A percentile compares a stretch with the other conserved stretches of the same genome.
Evolutionary conservation across 192 early-diverging fungal species (phyloP).

Genomic region (Rhizophagus clarus): DNA sequence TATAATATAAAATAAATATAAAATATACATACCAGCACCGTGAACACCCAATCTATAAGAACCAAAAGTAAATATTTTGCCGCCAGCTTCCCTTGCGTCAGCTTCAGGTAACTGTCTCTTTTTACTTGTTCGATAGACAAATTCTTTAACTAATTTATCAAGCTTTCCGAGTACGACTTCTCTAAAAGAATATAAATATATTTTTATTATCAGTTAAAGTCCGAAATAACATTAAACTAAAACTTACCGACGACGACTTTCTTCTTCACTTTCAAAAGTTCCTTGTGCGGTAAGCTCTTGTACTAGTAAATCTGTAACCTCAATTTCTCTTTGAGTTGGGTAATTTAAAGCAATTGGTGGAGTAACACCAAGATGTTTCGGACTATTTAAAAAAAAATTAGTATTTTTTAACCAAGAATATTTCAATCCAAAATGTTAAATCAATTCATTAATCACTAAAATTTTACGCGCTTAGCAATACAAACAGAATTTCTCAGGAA

Average conservation of each 20-base stretch:
- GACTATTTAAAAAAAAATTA: constrained; percentile 4
- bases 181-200: constrained; percentile 46
- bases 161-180: constrained; percentile 89
- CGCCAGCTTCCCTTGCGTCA: constrained; percentile 84
- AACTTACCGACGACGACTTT: constrained; percentile 75
- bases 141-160: constrained; percentile 86
- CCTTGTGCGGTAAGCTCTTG: constrained; percentile 72
- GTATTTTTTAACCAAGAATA: neutral
- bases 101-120: constrained; percentile 78
- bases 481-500: neutral
- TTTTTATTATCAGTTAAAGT: constrained; percentile 2
- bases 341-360: constrained; percentile 66
- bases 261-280: constrained; percentile 87
- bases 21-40: constrained; percentile 67
- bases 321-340: constrained; percentile 70
- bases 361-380: constrained; percentile 74
- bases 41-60: constrained; percentile 96
- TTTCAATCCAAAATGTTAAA: neutral
- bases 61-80: constrained; percentile 98
- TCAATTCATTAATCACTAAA: neutral
- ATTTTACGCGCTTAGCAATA: neutral
- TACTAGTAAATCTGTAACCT: constrained; percentile 70
- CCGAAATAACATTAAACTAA: neutral
- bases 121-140: constrained; percentile 76
- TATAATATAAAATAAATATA: too few species aligned